Percentiles rank a stretch among this genome's conserved stretches.
Evolutionary conservation across 768 basidiomycete genomes (phyloP).

Genomic region (Russula emetica): DNA sequence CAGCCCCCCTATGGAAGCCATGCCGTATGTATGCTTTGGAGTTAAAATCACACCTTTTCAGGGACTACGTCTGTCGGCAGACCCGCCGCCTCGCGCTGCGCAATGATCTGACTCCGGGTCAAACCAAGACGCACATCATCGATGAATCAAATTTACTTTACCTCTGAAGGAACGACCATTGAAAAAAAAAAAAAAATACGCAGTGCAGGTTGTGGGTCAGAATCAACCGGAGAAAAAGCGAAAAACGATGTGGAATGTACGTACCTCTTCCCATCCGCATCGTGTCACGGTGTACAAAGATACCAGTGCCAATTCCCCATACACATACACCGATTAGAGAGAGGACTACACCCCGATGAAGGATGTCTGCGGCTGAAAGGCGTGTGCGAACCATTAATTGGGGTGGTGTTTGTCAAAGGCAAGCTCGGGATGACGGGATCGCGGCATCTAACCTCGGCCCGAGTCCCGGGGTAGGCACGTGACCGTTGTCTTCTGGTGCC

Average conservation of each 20-base stretch:
- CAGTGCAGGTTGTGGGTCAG: not conserved
- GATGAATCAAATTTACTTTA: not conserved
- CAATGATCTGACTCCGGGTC: slow-evolving; percentile 15
- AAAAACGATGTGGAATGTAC: not conserved
- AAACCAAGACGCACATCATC: not conserved
- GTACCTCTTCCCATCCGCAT: slow-evolving; percentile 24
- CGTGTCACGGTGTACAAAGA: slow-evolving; percentile 20
- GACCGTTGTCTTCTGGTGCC: too few relatives aligned
- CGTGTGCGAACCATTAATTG: slow-evolving; percentile 14
- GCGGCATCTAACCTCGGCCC: not conserved
- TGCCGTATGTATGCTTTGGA: too few relatives aligned
- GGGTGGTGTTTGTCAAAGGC: not conserved
- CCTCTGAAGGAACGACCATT: slow-evolving; percentile 7
- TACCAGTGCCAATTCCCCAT: slow-evolving; percentile 18
- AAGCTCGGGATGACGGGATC: too few relatives aligned
- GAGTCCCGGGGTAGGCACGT: not conserved
- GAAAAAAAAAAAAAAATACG: not conserved
- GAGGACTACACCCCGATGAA: slow-evolving; percentile 23
- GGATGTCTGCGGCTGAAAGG: slow-evolving; percentile 19
- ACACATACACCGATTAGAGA: slow-evolving; percentile 19
- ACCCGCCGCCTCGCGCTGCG: slow-evolving; percentile 20
- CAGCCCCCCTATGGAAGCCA: not conserved
- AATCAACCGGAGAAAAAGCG: not conserved
- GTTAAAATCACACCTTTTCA: slow-evolving; percentile 17
- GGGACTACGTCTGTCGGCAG: slow-evolving; percentile 20